These are phyloP conservation scores for Viola odorata DNA, from an alignment of 345 rosid genomes.

Conservation along the genomic window DNA sequence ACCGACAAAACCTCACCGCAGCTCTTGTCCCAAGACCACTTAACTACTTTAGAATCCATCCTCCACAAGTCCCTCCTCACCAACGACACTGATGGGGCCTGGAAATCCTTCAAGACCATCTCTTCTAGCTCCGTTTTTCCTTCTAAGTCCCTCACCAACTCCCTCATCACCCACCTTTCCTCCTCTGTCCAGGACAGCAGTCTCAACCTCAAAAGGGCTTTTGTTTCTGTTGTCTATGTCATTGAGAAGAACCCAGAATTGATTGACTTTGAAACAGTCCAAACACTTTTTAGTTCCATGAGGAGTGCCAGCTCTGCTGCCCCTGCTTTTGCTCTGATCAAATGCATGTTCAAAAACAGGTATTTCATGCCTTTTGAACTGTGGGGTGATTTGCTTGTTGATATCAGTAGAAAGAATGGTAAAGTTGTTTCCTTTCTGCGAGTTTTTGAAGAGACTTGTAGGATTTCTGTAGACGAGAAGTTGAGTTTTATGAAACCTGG, in stretches of 20 bases:
- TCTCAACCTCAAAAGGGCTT: constrained; percentile 84
- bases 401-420: constrained; percentile 45
- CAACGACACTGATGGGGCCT: constrained; percentile 58
- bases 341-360: constrained; percentile 74
- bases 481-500: constrained; percentile 69
- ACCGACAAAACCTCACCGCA: background rate
- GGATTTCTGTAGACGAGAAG: constrained; percentile 71
- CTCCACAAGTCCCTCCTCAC: constrained; percentile 51
- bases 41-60: constrained; percentile 43
- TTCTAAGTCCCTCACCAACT: constrained; percentile 51
- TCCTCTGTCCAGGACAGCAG: constrained; percentile 27
- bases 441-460: constrained; percentile 64
- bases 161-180: constrained; percentile 61
- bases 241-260: constrained; percentile 56
- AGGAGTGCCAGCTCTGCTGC: constrained; percentile 38
- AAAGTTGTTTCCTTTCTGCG: constrained; percentile 43
- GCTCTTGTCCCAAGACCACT: constrained; percentile 42
- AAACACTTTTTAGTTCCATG: constrained; percentile 55
- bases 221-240: constrained; percentile 68
- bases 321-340: constrained; percentile 70
- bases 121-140: constrained; percentile 50
- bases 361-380: constrained; percentile 69
- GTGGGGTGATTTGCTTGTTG: constrained; percentile 66
- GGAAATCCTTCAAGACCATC: constrained; percentile 76
- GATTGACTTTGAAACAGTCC: constrained; percentile 49